Base-by-base conservation (phyloP, 2,329 filamentous ascomycete species). In the Scortechinia acanthostroma region DNA sequence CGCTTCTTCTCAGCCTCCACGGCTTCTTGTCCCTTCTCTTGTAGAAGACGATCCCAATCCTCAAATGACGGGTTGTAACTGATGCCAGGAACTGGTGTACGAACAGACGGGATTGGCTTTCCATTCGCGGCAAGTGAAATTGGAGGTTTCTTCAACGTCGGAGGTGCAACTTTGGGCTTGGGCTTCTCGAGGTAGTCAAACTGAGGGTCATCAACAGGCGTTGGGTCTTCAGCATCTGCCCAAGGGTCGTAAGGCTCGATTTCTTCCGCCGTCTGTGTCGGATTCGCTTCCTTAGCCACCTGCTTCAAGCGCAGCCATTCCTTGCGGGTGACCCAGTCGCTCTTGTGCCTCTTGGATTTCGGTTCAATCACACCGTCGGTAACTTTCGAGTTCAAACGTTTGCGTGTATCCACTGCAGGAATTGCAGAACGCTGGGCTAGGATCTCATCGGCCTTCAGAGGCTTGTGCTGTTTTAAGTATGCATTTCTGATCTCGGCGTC, bases 11-110 rank as follows among this genome's bases (percentile, higher is more conserved):
- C 91, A 0, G 82, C 78, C 50, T 84, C 86, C 2, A 96, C 71
- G 14, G 86, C 91, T 64, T 87, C 88, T 46, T 83, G 76, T 42
- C 88, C 86, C 63, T 94, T 88, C 35, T 78, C 72, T 17, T 77
- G 74, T 40, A 95, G 69, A 15, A 91, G 77, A 5, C 78, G 74
- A 54, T 91, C 84, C 74, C 94, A 98, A 50, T 95, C 90, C 50
- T 80, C 76, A 54, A 94, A 94, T 4, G 79, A 70, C 0, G 93
- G 93, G 61, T 98, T 98, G 69, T 98, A 98, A 55, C 88, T 95
- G 62, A 84, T 88, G 48, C 88, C 90, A 15, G 84, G 88, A 4
- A 81, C 76, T 1, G 93, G 93, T 56, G 82, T 86, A 49, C 76
- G 73, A 1, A 98, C 86, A 2, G 90, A 83, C 1, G 88, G 86